Percentiles rank a stretch among this genome's conserved stretches.
Conservation (phyloP, 2,329 filamentous ascomycete species). For the Fusarium succisae region DNA sequence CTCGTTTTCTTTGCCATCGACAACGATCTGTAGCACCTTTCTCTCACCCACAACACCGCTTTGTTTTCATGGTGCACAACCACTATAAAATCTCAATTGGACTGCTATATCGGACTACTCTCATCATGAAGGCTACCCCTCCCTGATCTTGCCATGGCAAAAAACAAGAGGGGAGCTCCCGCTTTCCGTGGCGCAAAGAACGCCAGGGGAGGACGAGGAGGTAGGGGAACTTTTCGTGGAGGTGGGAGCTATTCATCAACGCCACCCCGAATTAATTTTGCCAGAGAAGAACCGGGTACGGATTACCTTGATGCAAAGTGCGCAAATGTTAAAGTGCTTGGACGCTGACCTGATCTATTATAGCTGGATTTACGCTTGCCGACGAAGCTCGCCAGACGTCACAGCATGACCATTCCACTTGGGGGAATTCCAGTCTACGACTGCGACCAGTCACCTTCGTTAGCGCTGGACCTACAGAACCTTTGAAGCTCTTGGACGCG, state of each 20-base stretch:
- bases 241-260: slow-evolving; percentile 13
- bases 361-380: slow-evolving; percentile 46
- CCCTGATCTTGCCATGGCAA: slow-evolving; percentile 27
- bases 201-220: slow-evolving; percentile 31
- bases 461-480: slow-evolving; percentile 62
- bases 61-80: neutral
- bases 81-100: neutral
- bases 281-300: slow-evolving; percentile 30
- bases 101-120: neutral
- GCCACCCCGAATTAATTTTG: neutral
- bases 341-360: slow-evolving; percentile 9
- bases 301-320: neutral
- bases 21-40: neutral
- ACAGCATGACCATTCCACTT: slow-evolving; percentile 54
- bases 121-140: slow-evolving; percentile 19
- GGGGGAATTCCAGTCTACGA: slow-evolving; percentile 55
- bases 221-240: slow-evolving; percentile 19
- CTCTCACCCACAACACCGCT: neutral
- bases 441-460: slow-evolving; percentile 61
- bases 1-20: slow-evolving; percentile 30
- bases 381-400: slow-evolving; percentile 63
- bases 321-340: neutral
- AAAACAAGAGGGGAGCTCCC: slow-evolving; percentile 39
- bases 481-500: slow-evolving; percentile 54
- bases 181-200: slow-evolving; percentile 30